Evolutionary conservation across 441 rosid genomes (phyloP), one percentile per base, ranked within the genome.

Genomic region (Syzygium malaccense): DNA sequence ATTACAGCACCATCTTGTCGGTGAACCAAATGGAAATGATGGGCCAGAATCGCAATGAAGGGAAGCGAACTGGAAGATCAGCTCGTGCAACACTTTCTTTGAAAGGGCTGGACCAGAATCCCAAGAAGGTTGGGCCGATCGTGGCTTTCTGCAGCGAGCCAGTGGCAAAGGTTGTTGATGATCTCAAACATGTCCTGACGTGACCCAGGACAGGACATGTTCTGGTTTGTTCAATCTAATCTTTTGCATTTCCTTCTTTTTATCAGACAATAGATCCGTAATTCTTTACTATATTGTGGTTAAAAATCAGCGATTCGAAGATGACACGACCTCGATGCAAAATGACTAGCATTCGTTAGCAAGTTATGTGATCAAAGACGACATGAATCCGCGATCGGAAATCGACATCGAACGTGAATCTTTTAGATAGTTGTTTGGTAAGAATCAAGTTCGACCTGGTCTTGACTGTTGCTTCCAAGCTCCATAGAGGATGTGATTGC

Each of bases 341-440:
- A 33, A 68, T 20, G 2, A 68, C 26, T 12, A 3, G 26, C 0
- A 1, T 19, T 33, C 19, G 26, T 33, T 68, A 6, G 25, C 2
- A 4, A 66, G 41, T 32, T 0, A 12, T 0, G 48, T 6, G 26
- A 68, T 68, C 8, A 11, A 33, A 68, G 14, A 11, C 2, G 49
- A 20, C 80, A 20, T 23, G n/a, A 75, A 11, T 25, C 37, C 14
- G 9, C 51, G 6, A 23, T 75, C n/a, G 4, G 7, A 37, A 41
- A 71, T 20, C n/a, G 23, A 12, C 5, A 20, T 66, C 41, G 4
- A 30, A 20, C 75, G 8, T 17, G 28, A 23, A 75, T 75, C 48
- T 7, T 57, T 26, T 41, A 37, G 51, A 37, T 20, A 37, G 9
- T 23, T n/a, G 14, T 23, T 14, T 2, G 83, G 17, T 6, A 45